Base-by-base conservation (phyloP, 257 asterid genomes). In the Nicotiana otophora region DNA sequence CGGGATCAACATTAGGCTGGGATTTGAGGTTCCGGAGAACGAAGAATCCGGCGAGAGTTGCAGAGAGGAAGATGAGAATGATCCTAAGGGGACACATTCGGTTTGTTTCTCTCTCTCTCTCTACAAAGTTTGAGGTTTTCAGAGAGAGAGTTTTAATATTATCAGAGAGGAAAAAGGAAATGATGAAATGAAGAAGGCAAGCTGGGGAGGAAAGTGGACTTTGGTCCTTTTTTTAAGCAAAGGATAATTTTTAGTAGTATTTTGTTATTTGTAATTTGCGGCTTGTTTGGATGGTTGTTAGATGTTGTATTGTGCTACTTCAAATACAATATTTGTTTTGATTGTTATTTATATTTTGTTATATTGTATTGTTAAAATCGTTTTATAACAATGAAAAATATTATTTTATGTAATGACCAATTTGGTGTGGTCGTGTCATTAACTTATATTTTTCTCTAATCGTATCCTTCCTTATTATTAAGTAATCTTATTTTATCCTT, bases 41-140 rank as follows among this genome's bases (percentile, higher is more conserved):
- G 83, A 89, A 89, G 85, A 89, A 86, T 80, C 90, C 92, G 46
- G 92, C 92, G 4, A 89, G 88, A 26, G 87, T 86, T 46, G 92
- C 90, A 64, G 92, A 89, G 34, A 89, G 89, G 86, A 89, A 89
- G 79, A 89, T 87, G 61, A 89, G 75, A 80, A 89, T 86, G 11
- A 89, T 84, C 81, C 92, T 77, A 57, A 89, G 77, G 20, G 92
- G 92, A 85, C 92, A 87, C 92, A 89, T 89, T 46, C 42, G 33
- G 1, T 11, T 23, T 77, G 34, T 81, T 48, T 19, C 67, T 66
- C 70, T 30, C 66, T 28, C 67, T 51, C 60, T 30, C 67, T 26
- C 28, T 26, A 28, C 31, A 53, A 42, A 20, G 63, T 17, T 48
- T 8, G 9, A 62, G 78, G 74, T 63, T 75, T 80, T 67, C 62